These are phyloP conservation scores for Scopulariopsis brevicaulis DNA, from an alignment of 2,329 filamentous ascomycete species.

Conservation along the genomic window DNA sequence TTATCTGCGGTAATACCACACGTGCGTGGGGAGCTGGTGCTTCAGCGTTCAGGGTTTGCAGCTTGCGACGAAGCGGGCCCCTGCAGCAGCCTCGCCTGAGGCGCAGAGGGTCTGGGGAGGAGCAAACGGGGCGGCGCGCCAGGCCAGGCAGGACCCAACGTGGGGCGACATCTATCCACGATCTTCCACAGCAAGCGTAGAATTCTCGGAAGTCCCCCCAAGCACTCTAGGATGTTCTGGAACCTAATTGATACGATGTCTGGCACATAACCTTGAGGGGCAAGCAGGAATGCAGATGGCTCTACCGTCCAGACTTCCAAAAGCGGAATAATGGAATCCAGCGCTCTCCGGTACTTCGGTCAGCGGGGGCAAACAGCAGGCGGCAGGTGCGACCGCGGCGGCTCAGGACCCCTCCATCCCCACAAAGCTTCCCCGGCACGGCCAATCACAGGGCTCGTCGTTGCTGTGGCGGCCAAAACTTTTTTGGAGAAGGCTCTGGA, in stretches of 20 bases:
- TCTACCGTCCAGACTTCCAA: neutral
- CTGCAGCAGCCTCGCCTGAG: neutral
- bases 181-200: neutral
- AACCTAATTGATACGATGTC: neutral
- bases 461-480: slow-evolving; percentile 5
- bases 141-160: neutral
- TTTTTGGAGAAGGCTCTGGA: slow-evolving; percentile 6
- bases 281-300: neutral
- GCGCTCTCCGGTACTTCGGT: neutral
- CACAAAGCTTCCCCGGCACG: neutral
- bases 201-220: neutral
- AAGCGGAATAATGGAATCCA: neutral
- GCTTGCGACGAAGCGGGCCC: neutral
- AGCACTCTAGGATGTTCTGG: neutral
- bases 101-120: neutral
- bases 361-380: neutral
- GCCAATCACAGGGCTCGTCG: slow-evolving; percentile 5
- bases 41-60: neutral
- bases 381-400: neutral
- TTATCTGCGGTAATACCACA: neutral
- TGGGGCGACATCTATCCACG: neutral
- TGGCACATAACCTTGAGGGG: neutral
- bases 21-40: neutral
- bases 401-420: neutral
- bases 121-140: neutral